Percentiles rank a stretch among this genome's conserved stretches.
Evolutionary conservation across 163 green algal genomes (phyloP).

Genomic region (Scenedesmus sp.): DNA sequence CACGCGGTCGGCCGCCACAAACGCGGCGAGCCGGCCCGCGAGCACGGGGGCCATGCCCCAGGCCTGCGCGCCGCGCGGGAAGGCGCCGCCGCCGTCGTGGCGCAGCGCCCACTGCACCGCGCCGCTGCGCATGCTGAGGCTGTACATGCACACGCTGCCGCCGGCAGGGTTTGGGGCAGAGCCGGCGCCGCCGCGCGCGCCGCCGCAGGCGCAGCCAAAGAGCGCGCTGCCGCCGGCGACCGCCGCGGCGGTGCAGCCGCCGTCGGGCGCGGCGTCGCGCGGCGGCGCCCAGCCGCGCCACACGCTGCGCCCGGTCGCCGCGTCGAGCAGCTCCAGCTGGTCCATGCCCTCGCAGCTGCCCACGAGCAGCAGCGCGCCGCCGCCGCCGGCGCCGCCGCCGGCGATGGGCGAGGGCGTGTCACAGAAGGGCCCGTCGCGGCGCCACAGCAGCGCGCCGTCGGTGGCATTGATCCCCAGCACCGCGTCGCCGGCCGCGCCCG

Average conservation of each 20-base stretch:
- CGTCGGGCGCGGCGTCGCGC: background rate
- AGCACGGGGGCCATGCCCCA: slow-evolving; percentile 24
- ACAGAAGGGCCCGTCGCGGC: slow-evolving; percentile 1
- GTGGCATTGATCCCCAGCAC: slow-evolving; percentile 11
- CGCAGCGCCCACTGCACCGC: slow-evolving; percentile 16
- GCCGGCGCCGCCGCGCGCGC: background rate
- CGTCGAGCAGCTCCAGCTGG: slow-evolving; percentile 5
- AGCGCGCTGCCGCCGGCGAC: slow-evolving; percentile 6
- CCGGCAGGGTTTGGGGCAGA: background rate
- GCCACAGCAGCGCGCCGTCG: slow-evolving; percentile 16
- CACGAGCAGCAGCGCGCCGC: slow-evolving; percentile 7
- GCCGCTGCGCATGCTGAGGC: slow-evolving; percentile 15
- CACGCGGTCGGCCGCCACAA: slow-evolving; percentile 2
- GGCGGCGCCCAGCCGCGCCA: slow-evolving; percentile 20
- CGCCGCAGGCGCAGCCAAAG: slow-evolving; percentile 39
- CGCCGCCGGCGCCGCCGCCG: background rate
- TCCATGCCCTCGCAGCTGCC: background rate
- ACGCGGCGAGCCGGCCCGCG: background rate
- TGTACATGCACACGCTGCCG: slow-evolving; percentile 29
- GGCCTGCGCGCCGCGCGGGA: background rate
- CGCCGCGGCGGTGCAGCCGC: slow-evolving; percentile 14
- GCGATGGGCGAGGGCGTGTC: background rate
- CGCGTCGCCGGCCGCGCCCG: background rate
- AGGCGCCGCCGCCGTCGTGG: background rate
- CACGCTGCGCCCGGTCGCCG: background rate